Base-by-base conservation (phyloP, 148 eudicot species). In the Vaccinium myrtillus region DNA sequence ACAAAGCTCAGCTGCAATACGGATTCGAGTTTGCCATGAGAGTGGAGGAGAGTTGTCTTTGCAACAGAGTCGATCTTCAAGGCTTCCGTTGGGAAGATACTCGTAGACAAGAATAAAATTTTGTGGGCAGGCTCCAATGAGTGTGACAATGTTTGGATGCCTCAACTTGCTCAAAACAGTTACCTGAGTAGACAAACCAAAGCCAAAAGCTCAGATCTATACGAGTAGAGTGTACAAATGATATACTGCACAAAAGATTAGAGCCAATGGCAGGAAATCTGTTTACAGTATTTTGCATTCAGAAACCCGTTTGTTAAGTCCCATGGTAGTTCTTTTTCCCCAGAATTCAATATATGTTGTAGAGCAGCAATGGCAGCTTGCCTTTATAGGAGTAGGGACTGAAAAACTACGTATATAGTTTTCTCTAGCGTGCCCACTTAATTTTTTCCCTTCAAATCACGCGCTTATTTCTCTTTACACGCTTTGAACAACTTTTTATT, bases 101-200 rank as follows among this genome's bases (percentile, higher is more conserved):
- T 95, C 99, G 16, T 97, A 97, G 54, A 97, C 78, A 10, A 97
- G 92, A 50, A 94, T 84, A 86, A 90, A 90, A 5, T 89, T 87
- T 83, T 94, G 93, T 0, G 92, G 92, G 86, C 99, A 97, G 84
- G 98, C 89, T 81, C 99, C 99, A n/a, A 97, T 87, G 23, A 97
- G 93, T 69, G 94, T 92, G 74, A 97, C 90, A 78, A 97, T 73
- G 89, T 97, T 94, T 58, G 95, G 99, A 89, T 97, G 99, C 79
- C 98, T 90, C 51, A 93, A 71, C 87, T 90, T 95, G 87, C 98
- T 95, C 91, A 97, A 82, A 83, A 95, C 89, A 77, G 92, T 92
- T 77, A 97, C 98, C 99, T 95, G 54, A 21, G 74, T 63, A 19
- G 79, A 80, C 75, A 58, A 79, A 54, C 78, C 23, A 8, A 79